phyloP scores from a whole-genome alignment of 108 stramenopile genomes.

The Pseudonitzschia multiseries region DNA sequence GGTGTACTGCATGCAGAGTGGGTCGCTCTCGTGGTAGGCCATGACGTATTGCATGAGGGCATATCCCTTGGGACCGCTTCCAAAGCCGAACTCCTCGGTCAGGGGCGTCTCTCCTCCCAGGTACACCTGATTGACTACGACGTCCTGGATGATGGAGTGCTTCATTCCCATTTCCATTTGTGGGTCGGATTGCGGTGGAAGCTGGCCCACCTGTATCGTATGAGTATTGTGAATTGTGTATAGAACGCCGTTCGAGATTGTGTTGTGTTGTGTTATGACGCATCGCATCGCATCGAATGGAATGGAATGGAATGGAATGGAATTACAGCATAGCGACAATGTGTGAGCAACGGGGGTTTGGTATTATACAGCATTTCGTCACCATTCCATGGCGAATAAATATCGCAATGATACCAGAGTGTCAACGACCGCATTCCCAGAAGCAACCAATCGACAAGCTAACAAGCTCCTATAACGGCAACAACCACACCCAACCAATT shows the following conservation, averaged over 20 bases:
- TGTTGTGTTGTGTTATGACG: too few relatives aligned
- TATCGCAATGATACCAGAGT: not conserved
- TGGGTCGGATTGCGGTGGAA: conserved; percentile 32
- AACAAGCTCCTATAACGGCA: not conserved
- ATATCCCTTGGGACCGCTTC: conserved; percentile 70
- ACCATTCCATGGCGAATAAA: too few relatives aligned
- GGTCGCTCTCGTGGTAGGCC: conserved; percentile 87
- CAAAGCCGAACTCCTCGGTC: conserved; percentile 77
- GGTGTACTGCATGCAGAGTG: conserved; percentile 80
- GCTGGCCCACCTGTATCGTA: not conserved
- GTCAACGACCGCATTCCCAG: not conserved
- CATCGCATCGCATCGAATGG: not conserved
- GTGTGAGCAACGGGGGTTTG: not conserved
- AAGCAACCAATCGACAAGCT: not conserved
- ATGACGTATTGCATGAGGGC: conserved; percentile 80
- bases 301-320: not conserved
- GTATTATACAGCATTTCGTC: not conserved
- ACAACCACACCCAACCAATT: not conserved
- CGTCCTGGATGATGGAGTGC: conserved; percentile 76
- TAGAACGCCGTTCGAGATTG: too few relatives aligned
- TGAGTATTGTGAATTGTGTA: too few relatives aligned
- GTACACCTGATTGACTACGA: conserved; percentile 79
- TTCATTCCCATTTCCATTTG: conserved; percentile 70
- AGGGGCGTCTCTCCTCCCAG: conserved; percentile 55
- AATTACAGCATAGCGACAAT: not conserved